These are phyloP conservation scores for Coemansia sp. DNA, from an alignment of 192 early-diverging fungal genomes.

Conservation along the genomic window DNA sequence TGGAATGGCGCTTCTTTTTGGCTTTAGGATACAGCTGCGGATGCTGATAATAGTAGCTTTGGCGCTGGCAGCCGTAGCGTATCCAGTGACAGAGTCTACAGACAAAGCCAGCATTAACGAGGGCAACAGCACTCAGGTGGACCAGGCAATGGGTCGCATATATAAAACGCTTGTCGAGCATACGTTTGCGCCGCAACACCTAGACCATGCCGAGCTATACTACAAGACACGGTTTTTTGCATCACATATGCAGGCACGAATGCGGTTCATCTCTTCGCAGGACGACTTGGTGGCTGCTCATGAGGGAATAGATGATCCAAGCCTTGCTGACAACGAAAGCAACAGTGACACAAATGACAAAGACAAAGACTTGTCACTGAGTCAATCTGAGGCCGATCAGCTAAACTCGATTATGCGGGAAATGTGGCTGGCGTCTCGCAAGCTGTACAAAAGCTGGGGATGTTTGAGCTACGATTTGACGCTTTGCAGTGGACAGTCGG, in stretches of 20 bases:
- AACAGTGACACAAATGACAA: neutral
- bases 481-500: slow-evolving; percentile 24
- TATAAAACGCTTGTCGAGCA: slow-evolving; percentile 27
- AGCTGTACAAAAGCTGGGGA: slow-evolving; percentile 38
- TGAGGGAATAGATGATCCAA: neutral
- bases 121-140: neutral
- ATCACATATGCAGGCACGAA: slow-evolving; percentile 38
- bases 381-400: slow-evolving; percentile 30
- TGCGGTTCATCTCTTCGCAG: slow-evolving; percentile 32
- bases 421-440: slow-evolving; percentile 41
- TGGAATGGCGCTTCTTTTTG: no score
- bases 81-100: neutral
- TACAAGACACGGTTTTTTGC: slow-evolving; percentile 47
- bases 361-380: slow-evolving; percentile 13
- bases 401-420: slow-evolving; percentile 37
- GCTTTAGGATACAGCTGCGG: no score
- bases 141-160: slow-evolving; percentile 15
- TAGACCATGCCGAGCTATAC: slow-evolving; percentile 29
- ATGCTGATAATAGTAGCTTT: neutral
- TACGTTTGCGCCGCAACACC: slow-evolving; percentile 31
- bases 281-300: slow-evolving; percentile 1
- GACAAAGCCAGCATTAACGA: slow-evolving; percentile 1
- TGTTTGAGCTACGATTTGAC: slow-evolving; percentile 49
- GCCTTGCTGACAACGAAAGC: slow-evolving; percentile 2
- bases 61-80: neutral